Percentiles rank a stretch among this genome's conserved stretches.
These are phyloP conservation scores for Claviceps africana DNA, from an alignment of 2,329 filamentous ascomycete genomes.

Conservation along the genomic window DNA sequence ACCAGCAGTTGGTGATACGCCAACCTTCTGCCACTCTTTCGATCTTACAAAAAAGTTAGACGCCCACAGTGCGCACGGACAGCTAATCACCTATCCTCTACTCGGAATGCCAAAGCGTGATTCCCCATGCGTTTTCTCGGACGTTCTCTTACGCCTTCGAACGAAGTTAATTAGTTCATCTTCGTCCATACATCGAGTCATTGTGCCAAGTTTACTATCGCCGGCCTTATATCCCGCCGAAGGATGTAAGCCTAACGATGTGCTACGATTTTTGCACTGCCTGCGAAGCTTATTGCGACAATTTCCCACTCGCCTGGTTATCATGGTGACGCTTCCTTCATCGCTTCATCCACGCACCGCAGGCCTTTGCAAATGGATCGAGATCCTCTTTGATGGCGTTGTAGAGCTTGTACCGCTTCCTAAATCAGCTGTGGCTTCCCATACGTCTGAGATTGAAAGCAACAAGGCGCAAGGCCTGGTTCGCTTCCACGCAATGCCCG, in stretches of 20 bases:
- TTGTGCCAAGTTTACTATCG: conserved; percentile 75
- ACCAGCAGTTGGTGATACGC: not conserved
- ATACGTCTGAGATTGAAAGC: conserved; percentile 43
- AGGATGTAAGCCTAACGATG: conserved; percentile 52
- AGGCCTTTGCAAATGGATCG: conserved; percentile 73
- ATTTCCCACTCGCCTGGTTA: conserved; percentile 50
- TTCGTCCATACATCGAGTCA: conserved; percentile 58
- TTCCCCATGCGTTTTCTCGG: conserved; percentile 32
- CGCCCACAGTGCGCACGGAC: conserved; percentile 32
- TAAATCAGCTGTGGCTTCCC: conserved; percentile 40
- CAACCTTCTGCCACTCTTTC: conserved; percentile 56
- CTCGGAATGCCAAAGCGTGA: conserved; percentile 21
- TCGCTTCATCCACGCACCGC: conserved; percentile 64
- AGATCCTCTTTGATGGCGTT: conserved; percentile 72
- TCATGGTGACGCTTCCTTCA: conserved; percentile 63
- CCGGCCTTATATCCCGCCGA: conserved; percentile 68
- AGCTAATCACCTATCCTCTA: conserved; percentile 34
- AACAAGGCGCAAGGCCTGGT: conserved; percentile 69
- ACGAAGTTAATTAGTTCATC: conserved; percentile 42
- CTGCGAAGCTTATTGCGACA: conserved; percentile 62
- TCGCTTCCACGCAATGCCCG: conserved; percentile 66
- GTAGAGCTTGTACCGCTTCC: conserved; percentile 64
- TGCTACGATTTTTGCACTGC: conserved; percentile 70
- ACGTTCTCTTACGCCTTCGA: conserved; percentile 47
- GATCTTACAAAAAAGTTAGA: conserved; percentile 53